Conservation (phyloP, 106 monocot species). For the Dendrobium officinale region DNA sequence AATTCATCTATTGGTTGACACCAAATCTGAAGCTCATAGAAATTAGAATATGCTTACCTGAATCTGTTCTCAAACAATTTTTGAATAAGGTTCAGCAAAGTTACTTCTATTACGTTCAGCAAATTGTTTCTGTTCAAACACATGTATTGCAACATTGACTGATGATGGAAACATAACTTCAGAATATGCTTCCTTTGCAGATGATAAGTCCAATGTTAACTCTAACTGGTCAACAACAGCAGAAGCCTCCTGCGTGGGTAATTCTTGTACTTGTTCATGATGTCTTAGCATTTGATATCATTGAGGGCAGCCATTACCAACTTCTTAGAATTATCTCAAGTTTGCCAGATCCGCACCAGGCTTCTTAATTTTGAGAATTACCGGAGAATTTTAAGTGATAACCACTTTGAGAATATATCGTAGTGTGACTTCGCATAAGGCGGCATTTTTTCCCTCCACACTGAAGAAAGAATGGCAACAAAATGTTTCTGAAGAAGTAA, state of each 20-base stretch:
- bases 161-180: constrained; percentile 31
- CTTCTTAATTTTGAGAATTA: constrained; percentile 9
- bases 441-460: constrained; percentile 62
- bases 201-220: constrained; percentile 48
- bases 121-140: constrained; percentile 9
- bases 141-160: constrained; percentile 35
- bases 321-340: constrained; percentile 32
- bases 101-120: constrained; percentile 5
- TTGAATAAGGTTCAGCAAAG: constrained; percentile 25
- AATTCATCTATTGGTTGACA: not conserved
- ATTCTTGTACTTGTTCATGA: constrained; percentile 18
- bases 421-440: constrained; percentile 10
- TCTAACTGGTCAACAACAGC: constrained; percentile 33
- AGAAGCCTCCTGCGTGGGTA: constrained; percentile 12
- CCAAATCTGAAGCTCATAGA: not conserved
- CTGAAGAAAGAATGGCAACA: constrained; percentile 69
- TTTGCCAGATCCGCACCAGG: constrained; percentile 14
- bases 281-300: constrained; percentile 16
- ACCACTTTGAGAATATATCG: constrained; percentile 21
- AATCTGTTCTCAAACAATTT: constrained; percentile 47
- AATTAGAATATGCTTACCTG: constrained; percentile 26
- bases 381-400: constrained; percentile 13
- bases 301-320: constrained; percentile 40
- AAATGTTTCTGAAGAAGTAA: constrained; percentile 96
- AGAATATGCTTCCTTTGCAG: constrained; percentile 15